Evolutionary conservation across 2,329 filamentous ascomycete genomes (phyloP).

Genomic region (Talaromyces sp.): DNA sequence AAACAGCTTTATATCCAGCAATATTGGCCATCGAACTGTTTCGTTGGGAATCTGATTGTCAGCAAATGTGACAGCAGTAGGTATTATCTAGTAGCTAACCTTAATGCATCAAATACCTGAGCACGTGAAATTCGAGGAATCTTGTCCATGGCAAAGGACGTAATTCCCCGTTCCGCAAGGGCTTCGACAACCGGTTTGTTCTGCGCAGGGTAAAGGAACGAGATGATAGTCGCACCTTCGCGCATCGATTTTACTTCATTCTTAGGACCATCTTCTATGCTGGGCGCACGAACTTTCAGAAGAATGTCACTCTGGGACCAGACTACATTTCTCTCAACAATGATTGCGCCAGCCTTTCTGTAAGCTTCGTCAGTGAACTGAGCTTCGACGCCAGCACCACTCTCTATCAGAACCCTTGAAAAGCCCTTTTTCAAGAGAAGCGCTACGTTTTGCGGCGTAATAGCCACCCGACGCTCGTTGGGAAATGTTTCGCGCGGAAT

Average conservation of each 20-base stretch:
- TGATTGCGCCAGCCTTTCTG: conserved; percentile 67
- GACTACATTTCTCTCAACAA: conserved; percentile 64
- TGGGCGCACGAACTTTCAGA: conserved; percentile 76
- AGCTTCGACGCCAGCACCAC: conserved; percentile 70
- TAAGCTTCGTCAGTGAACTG: conserved; percentile 76
- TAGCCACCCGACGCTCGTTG: conserved; percentile 74
- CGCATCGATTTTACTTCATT: conserved; percentile 65
- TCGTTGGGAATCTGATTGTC: neutral
- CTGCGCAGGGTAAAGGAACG: conserved; percentile 76
- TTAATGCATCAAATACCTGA: conserved; percentile 79
- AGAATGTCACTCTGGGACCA: conserved; percentile 74
- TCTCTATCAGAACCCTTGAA: conserved; percentile 68
- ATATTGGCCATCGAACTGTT: conserved; percentile 87
- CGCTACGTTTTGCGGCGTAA: conserved; percentile 78
- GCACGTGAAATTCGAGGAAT: conserved; percentile 84
- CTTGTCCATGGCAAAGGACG: conserved; percentile 86
- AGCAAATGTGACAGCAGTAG: neutral
- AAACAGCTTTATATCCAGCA: conserved; percentile 84
- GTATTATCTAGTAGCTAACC: conserved; percentile 18
- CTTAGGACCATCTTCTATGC: conserved; percentile 46
- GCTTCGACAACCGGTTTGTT: conserved; percentile 71
- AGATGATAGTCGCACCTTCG: conserved; percentile 69
- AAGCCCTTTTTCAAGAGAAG: conserved; percentile 83
- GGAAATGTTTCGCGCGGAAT: conserved; percentile 73
- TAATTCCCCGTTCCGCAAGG: conserved; percentile 65